A percentile compares a stretch with the other conserved stretches of the same genome.
phyloP scores from a whole-genome alignment of 2,329 filamentous ascomycete species.

The Graphiopsis chlorocephala region DNA sequence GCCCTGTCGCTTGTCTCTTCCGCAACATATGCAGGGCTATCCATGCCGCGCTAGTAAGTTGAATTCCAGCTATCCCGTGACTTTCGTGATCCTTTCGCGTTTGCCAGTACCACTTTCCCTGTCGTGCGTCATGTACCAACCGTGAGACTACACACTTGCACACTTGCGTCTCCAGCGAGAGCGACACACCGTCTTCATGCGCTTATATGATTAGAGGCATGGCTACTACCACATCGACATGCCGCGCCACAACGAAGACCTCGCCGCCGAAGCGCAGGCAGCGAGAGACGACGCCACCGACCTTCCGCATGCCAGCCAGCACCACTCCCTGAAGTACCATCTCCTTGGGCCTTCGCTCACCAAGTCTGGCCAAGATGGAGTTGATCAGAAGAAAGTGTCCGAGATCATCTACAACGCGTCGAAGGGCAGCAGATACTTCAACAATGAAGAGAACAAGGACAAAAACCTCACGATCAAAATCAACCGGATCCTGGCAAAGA shows the following conservation, averaged over 20 bases:
- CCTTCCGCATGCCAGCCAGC: constrained; percentile 34
- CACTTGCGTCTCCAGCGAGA: too few species aligned
- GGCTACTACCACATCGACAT: constrained; percentile 7
- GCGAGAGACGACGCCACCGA: constrained; percentile 18
- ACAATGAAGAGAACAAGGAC: constrained; percentile 81
- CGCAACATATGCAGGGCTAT: constrained; percentile 9
- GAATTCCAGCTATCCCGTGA: background rate
- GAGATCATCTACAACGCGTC: constrained; percentile 97
- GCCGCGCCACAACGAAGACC: constrained; percentile 25
- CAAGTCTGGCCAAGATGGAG: constrained; percentile 87
- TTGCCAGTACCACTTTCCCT: background rate
- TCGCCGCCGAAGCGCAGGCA: constrained; percentile 22
- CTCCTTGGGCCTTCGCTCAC: constrained; percentile 86
- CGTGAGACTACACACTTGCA: too few species aligned
- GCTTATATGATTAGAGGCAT: background rate
- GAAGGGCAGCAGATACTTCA: constrained; percentile 95
- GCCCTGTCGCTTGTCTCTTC: background rate
- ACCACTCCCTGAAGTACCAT: constrained; percentile 79
- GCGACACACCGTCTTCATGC: background rate
- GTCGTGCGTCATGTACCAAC: background rate
- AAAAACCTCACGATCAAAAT: constrained; percentile 83
- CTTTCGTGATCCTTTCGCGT: constrained; percentile 1
- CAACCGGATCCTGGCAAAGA: constrained; percentile 70
- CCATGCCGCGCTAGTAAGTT: background rate
- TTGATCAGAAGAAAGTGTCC: constrained; percentile 92